Evolutionary conservation across 495 filamentous ascomycete species (phyloP).

Genomic region (Sabuloglossum arenarium): DNA sequence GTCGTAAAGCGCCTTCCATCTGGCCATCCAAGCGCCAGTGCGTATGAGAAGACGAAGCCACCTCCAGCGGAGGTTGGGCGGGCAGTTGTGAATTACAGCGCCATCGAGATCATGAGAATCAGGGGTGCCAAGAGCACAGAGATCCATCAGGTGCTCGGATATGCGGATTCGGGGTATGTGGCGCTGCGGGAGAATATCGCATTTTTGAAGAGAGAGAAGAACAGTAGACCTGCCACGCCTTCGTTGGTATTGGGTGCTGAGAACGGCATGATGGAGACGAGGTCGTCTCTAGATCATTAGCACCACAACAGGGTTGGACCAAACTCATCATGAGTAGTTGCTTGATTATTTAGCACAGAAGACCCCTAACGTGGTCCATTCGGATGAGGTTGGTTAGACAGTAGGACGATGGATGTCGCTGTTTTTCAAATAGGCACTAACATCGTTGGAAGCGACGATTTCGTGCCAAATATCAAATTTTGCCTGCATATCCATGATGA

Average conservation of each 20-base stretch:
- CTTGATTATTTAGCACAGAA: no score
- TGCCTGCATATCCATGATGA: no score
- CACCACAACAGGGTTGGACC: no score
- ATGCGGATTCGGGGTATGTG: conserved; percentile 88
- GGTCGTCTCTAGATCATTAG: no score
- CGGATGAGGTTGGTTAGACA: no score
- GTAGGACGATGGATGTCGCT: no score
- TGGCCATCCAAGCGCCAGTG: conserved; percentile 8
- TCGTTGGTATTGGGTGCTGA: neutral
- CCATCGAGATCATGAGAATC: conserved; percentile 59
- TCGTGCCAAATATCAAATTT: no score
- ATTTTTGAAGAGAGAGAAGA: conserved; percentile 28
- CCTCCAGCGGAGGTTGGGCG: conserved; percentile 62
- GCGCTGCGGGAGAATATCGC: conserved; percentile 76
- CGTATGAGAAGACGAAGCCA: conserved; percentile 22
- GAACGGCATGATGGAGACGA: neutral
- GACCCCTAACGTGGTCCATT: no score
- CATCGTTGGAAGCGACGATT: no score
- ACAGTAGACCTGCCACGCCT: neutral
- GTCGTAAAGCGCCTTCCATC: conserved; percentile 29
- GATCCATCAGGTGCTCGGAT: conserved; percentile 61
- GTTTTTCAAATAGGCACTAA: no score
- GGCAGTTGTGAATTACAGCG: conserved; percentile 86
- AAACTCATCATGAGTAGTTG: no score
- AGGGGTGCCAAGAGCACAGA: conserved; percentile 66